Evolutionary conservation across 371 early-diverging fungal species (phyloP).

Genomic region (Syncephalastrum sp.): DNA sequence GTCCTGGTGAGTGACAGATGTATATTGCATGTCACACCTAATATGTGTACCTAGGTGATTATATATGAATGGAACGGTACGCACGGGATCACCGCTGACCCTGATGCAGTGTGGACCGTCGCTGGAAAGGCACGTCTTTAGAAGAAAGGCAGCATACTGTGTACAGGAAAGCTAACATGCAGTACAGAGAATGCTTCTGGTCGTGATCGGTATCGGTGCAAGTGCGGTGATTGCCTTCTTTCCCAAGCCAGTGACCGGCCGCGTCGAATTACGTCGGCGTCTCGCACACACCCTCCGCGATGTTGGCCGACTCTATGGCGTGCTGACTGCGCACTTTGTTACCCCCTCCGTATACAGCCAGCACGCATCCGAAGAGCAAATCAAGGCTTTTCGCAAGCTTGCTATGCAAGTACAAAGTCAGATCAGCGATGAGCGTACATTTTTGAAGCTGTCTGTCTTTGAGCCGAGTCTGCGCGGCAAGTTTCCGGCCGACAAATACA

Average conservation of each 20-base stretch:
- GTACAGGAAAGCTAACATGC: too few relatives aligned
- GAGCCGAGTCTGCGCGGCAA: constrained; percentile 35
- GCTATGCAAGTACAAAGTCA: constrained; percentile 26
- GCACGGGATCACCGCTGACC: not conserved
- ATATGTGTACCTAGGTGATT: constrained; percentile 9
- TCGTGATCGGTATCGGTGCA: constrained; percentile 11
- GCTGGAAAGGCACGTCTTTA: constrained; percentile 30
- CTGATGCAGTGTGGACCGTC: constrained; percentile 25
- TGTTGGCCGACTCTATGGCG: constrained; percentile 7
- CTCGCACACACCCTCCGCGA: constrained; percentile 8
- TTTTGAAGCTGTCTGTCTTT: constrained; percentile 21
- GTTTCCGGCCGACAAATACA: constrained; percentile 25
- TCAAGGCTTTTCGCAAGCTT: constrained; percentile 19
- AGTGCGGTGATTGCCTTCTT: constrained; percentile 9
- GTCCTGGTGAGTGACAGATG: constrained; percentile 11
- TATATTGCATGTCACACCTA: too few relatives aligned
- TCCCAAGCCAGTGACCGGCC: constrained; percentile 6
- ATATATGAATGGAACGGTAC: constrained; percentile 23
- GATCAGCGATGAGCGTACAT: constrained; percentile 22
- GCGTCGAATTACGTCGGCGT: constrained; percentile 10
- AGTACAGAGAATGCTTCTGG: constrained; percentile 2
- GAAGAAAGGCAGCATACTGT: not conserved
- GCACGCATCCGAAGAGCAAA: constrained; percentile 7
- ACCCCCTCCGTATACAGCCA: constrained; percentile 1
- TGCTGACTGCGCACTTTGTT: constrained; percentile 4